Evolutionary conservation across 768 basidiomycete species (phyloP).

Genomic region (Boletus vinaceobasis): DNA sequence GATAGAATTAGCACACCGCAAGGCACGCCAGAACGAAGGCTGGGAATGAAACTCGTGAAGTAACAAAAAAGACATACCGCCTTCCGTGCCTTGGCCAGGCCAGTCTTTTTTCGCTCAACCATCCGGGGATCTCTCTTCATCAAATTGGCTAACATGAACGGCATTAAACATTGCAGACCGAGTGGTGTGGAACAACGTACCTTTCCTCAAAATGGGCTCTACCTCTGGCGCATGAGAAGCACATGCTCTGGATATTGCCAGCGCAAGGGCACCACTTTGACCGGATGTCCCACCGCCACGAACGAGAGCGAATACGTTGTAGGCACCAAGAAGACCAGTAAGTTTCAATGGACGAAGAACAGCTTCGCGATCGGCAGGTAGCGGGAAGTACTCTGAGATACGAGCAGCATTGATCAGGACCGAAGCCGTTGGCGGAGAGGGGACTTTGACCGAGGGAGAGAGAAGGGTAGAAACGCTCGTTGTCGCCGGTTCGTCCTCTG

Average conservation of each 20-base stretch:
- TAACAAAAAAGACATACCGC: slow-evolving; percentile 52
- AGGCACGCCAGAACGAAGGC: not conserved
- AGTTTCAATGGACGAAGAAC: slow-evolving; percentile 82
- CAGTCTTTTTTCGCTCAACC: slow-evolving; percentile 98
- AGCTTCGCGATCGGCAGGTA: slow-evolving; percentile 73
- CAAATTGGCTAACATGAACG: slow-evolving; percentile 60
- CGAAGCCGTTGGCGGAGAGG: slow-evolving; percentile 49
- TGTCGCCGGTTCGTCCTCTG: slow-evolving; percentile 1
- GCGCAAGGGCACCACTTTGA: slow-evolving; percentile 83
- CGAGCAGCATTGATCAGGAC: slow-evolving; percentile 86
- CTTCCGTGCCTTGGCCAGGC: slow-evolving; percentile 88
- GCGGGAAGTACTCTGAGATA: slow-evolving; percentile 73
- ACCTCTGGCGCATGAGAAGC: slow-evolving; percentile 68
- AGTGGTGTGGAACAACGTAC: slow-evolving; percentile 35
- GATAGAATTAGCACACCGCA: slow-evolving; percentile 5
- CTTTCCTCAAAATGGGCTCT: slow-evolving; percentile 63
- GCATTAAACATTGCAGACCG: not conserved
- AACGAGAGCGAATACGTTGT: slow-evolving; percentile 71
- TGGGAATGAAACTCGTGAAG: not conserved
- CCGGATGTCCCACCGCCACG: slow-evolving; percentile 90
- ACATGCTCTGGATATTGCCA: slow-evolving; percentile 74
- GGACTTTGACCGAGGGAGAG: slow-evolving; percentile 15
- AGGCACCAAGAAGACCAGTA: slow-evolving; percentile 80
- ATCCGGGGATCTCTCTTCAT: slow-evolving; percentile 91
- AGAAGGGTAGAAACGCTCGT: slow-evolving; percentile 16